These are phyloP conservation scores for Plasmodium yoelii DNA, from an alignment of 169 alveolate genomes.

Conservation along the genomic window DNA sequence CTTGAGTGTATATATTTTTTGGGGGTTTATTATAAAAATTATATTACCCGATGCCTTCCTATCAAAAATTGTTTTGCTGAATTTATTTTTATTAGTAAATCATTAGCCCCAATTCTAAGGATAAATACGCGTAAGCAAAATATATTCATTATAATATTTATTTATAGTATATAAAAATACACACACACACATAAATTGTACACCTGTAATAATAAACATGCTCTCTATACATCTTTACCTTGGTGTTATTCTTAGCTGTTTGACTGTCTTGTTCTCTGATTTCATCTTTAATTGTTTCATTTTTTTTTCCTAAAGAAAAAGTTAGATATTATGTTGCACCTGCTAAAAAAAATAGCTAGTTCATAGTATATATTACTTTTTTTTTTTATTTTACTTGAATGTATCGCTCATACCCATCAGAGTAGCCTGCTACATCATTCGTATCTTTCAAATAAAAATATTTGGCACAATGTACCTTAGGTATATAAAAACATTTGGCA, in stretches of 20 bases:
- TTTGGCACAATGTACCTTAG: slow-evolving; percentile 14
- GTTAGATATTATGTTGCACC: background rate
- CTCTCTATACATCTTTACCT: slow-evolving; percentile 20
- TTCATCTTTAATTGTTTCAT: slow-evolving; percentile 58
- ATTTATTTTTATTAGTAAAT: slow-evolving; percentile 60
- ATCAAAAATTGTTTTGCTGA: slow-evolving; percentile 67
- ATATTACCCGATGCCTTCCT: slow-evolving; percentile 47
- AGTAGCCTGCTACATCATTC: slow-evolving; percentile 29
- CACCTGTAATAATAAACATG: background rate
- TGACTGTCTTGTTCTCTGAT: slow-evolving; percentile 57
- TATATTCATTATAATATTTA: background rate
- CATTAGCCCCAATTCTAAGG: slow-evolving; percentile 55
- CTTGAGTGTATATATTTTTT: background rate
- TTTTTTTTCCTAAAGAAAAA: slow-evolving; percentile 56
- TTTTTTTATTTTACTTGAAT: slow-evolving; percentile 30
- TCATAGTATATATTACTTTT: background rate
- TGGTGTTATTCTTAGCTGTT: slow-evolving; percentile 69
- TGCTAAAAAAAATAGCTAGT: slow-evolving; percentile 1
- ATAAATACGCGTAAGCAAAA: background rate
- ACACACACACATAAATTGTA: slow-evolving; percentile 2
- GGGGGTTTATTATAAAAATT: background rate
- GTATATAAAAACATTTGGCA: slow-evolving; percentile 45
- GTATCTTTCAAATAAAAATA: slow-evolving; percentile 47
- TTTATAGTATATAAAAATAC: background rate
- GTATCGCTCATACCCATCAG: slow-evolving; percentile 68